Percentiles rank a stretch among this genome's conserved stretches.
Conservation (phyloP, 495 filamentous ascomycete genomes). For the Penicillium bialowiezense region DNA sequence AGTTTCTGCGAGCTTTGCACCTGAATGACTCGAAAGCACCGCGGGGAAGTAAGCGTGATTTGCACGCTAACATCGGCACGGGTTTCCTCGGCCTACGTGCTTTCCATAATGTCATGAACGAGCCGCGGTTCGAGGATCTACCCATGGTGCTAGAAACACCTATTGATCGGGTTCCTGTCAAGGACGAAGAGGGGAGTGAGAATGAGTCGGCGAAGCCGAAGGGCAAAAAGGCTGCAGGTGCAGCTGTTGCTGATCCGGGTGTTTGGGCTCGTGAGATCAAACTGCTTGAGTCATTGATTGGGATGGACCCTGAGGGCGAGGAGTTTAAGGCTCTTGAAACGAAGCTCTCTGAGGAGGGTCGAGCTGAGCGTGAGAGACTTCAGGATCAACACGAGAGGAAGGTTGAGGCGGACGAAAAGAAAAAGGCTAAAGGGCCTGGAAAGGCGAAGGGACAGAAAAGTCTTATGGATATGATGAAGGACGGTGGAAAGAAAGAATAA, state of each 20-base stretch:
- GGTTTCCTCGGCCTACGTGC: constrained; percentile 87
- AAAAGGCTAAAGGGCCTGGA: constrained; percentile 34
- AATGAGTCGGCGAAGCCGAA: constrained; percentile 23
- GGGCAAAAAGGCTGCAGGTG: constrained; percentile 18
- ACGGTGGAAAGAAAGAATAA: constrained; percentile 8
- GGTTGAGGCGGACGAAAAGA: constrained; percentile 56
- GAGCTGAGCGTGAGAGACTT: constrained; percentile 66
- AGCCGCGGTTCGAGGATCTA: constrained; percentile 67
- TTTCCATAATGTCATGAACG: constrained; percentile 90
- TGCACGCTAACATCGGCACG: constrained; percentile 92
- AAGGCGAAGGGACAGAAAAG: constrained; percentile 41
- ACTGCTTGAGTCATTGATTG: constrained; percentile 82
- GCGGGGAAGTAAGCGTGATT: constrained; percentile 69
- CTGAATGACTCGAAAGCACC: constrained; percentile 94
- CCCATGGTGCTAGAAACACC: constrained; percentile 96
- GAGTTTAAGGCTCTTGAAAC: constrained; percentile 65
- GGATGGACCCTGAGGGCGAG: constrained; percentile 66
- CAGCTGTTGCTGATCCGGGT: constrained; percentile 62
- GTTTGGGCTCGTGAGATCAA: constrained; percentile 88
- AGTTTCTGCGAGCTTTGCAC: constrained; percentile 82
- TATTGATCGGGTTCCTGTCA: constrained; percentile 59
- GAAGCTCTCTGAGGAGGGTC: constrained; percentile 64
- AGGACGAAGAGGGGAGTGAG: constrained; percentile 13
- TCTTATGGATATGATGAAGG: constrained; percentile 41
- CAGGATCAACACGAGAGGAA: constrained; percentile 75